Percentiles rank a stretch among this genome's conserved stretches.
These are phyloP conservation scores for Oxyria digyna DNA, from an alignment of 148 eudicot species.

Conservation along the genomic window DNA sequence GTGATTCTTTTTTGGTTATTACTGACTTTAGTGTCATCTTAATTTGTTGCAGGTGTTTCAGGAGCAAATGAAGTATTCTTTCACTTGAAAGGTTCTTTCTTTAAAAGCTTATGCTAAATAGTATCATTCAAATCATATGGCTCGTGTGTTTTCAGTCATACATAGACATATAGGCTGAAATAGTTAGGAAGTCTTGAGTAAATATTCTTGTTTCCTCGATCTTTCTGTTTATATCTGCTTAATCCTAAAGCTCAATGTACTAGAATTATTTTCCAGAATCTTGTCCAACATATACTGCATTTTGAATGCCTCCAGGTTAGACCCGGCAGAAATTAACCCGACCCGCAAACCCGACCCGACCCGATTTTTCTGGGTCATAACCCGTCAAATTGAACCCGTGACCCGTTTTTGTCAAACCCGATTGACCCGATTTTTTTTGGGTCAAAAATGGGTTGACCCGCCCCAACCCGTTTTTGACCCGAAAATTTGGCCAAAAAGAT, in stretches of 20 bases:
- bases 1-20: not conserved
- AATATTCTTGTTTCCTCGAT: not conserved
- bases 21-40: not conserved
- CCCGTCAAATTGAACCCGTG: no score
- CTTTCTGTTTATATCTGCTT: not conserved
- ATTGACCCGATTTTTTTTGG: no score
- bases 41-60: not conserved
- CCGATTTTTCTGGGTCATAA: no score
- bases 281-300: not conserved
- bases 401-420: no score
- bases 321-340: no score
- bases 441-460: no score
- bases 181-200: not conserved
- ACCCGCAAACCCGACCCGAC: no score
- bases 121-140: not conserved
- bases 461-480: no score
- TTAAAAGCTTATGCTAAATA: not conserved
- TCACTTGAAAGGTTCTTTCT: not conserved
- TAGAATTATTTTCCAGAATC: not conserved
- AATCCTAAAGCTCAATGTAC: not conserved
- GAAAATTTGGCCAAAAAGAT: no score
- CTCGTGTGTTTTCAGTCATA: not conserved
- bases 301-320: not conserved
- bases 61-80: not conserved
- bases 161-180: conserved; percentile 4